Evolutionary conservation across 805 yeast genomes (phyloP), one percentile per base, ranked within the genome.

Genomic region (Cyberlindnera euphorbiiphila): DNA sequence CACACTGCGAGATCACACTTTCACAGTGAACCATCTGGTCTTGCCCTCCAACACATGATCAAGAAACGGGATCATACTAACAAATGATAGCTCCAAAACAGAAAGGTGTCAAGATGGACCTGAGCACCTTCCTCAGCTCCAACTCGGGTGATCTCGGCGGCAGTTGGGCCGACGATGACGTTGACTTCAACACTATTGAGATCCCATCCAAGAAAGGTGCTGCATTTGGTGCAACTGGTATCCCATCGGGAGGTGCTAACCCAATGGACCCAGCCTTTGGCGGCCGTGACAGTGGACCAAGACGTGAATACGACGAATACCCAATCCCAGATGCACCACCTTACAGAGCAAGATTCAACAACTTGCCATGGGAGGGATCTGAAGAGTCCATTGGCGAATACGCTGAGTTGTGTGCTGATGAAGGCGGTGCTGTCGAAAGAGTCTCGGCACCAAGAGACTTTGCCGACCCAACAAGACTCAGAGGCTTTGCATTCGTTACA

Each of bases 301-400:
- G 67, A 48, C 65, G 66, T 47, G 76, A 74, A 46, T 74, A 85
- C 63, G 71, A 68, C 25, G 89, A 82, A 57, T 83, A 66, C 51
- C 95, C 96, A 29, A 72, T 93, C 43, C 99, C 99, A 31, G 91
- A 87, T 53, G 72, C 66, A 36, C 88, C 97, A 14, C 99, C 99
- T 37, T 93, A 64, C 72, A 82, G 85, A 54, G 97, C 96, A n/a
- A 78, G 86, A 60, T 72, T 91, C 49, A 76, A 77, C 58, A 88
- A 89, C 66, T 75, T 93, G 57, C 86, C 96, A 43, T 83, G 85
- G 80, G 89, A 84, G 41, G 74, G 76, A 30, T 62, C 69, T 32
- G 97, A 91, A 61, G 77, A 69, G 25, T 74, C 69, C 36, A 68
- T 84, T 41, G 66, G 61, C 36, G 74, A 72, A 18, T 83, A 81